A percentile compares a stretch with the other conserved stretches of the same genome.
Evolutionary conservation across 768 basidiomycete species (phyloP).

Genomic region (Sarcodon sp.): DNA sequence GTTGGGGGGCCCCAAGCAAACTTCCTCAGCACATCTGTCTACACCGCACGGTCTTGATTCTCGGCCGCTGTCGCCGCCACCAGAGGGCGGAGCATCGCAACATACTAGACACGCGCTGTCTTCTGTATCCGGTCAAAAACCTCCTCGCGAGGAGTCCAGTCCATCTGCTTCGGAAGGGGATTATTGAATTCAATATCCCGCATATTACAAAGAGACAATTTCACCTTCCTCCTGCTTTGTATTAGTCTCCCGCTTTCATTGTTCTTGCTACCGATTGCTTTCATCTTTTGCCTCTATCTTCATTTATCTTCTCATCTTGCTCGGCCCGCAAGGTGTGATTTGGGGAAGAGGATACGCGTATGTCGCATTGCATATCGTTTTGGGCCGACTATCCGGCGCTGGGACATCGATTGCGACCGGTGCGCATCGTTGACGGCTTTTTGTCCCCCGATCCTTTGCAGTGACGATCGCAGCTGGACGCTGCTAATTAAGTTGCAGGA

Average conservation of each 20-base stretch:
- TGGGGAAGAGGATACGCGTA: background rate
- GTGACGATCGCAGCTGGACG: no score
- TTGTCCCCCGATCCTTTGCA: no score
- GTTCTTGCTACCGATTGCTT: slow-evolving; percentile 8
- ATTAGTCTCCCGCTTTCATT: slow-evolving; percentile 7
- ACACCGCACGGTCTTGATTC: slow-evolving; percentile 26
- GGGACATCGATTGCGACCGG: background rate
- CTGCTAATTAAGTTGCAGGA: no score
- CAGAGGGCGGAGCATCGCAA: slow-evolving; percentile 29
- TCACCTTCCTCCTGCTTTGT: slow-evolving; percentile 7
- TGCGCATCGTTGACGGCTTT: no score
- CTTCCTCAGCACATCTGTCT: slow-evolving; percentile 32
- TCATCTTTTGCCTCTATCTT: slow-evolving; percentile 9
- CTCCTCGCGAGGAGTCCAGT: slow-evolving; percentile 51
- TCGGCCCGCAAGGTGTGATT: background rate
- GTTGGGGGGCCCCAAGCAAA: slow-evolving; percentile 40
- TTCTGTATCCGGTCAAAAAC: slow-evolving; percentile 46
- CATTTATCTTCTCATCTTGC: background rate
- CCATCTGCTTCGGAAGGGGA: slow-evolving; percentile 20
- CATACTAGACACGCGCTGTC: slow-evolving; percentile 25
- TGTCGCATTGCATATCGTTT: background rate
- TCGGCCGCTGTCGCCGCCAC: slow-evolving; percentile 53
- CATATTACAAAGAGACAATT: slow-evolving; percentile 9
- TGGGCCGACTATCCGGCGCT: no score
- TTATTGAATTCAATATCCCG: slow-evolving; percentile 12